phyloP scores from a whole-genome alignment of 306 rosid genomes.

The Ammopiptanthus mongolicus region DNA sequence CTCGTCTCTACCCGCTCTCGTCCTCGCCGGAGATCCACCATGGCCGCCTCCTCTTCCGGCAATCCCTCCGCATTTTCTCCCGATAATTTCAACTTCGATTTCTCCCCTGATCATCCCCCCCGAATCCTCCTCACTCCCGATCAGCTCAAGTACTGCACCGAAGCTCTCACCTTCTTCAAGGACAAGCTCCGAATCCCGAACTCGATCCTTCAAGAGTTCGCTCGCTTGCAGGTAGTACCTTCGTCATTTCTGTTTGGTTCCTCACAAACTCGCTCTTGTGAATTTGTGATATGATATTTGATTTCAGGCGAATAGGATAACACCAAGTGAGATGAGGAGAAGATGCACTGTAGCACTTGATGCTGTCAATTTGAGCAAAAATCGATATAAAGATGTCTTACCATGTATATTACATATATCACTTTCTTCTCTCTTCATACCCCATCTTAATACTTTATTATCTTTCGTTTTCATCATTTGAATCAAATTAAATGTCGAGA shows the following conservation, averaged over 20 bases:
- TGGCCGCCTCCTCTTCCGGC: slow-evolving; percentile 31
- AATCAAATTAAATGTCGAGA: too few relatives aligned
- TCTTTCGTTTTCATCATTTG: too few relatives aligned
- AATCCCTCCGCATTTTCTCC: slow-evolving; percentile 20
- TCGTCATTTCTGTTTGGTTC: background rate
- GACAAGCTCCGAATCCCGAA: slow-evolving; percentile 47
- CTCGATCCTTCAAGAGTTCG: slow-evolving; percentile 58
- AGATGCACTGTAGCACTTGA: slow-evolving; percentile 63
- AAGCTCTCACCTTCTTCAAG: slow-evolving; percentile 54
- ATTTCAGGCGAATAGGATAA: slow-evolving; percentile 57
- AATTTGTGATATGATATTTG: background rate
- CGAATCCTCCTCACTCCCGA: slow-evolving; percentile 44
- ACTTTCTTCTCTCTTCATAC: background rate
- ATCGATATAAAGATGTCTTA: slow-evolving; percentile 68
- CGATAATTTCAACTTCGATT: slow-evolving; percentile 16
- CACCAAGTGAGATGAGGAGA: slow-evolving; percentile 54
- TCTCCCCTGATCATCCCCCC: slow-evolving; percentile 59
- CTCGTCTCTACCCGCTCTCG: slow-evolving; percentile 23
- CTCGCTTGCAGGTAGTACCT: slow-evolving; percentile 49
- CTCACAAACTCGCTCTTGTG: background rate
- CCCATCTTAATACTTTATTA: background rate
- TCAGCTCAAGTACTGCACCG: slow-evolving; percentile 58
- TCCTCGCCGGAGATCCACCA: slow-evolving; percentile 34
- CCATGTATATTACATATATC: slow-evolving; percentile 53
- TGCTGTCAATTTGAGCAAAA: slow-evolving; percentile 61